A percentile compares a stretch with the other conserved stretches of the same genome.
Conservation (phyloP, 148 eudicot genomes). For the Silene latifolia region DNA sequence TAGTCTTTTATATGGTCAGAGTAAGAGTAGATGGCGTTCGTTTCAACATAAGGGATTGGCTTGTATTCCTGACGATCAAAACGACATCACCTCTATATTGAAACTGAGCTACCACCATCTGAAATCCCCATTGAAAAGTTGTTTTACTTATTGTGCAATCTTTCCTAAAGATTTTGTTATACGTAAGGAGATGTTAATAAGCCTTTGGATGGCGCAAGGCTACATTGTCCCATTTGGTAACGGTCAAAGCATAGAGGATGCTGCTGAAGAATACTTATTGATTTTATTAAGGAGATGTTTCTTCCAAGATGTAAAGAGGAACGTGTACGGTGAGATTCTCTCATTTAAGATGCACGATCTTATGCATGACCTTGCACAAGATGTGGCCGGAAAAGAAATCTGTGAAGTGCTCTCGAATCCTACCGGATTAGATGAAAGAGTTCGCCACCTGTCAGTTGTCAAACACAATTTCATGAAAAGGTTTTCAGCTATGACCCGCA, state of each 20-base stretch:
- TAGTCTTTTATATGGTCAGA: background rate
- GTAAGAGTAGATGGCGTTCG: background rate
- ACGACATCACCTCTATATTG: background rate
- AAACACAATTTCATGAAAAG: background rate
- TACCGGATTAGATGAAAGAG: background rate
- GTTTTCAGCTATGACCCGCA: too few relatives aligned
- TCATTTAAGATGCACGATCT: constrained; percentile 18
- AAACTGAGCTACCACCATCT: background rate
- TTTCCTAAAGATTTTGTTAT: background rate
- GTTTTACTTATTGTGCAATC: background rate
- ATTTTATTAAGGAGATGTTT: background rate
- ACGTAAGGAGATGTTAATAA: background rate
- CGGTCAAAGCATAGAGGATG: background rate
- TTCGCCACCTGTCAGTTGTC: background rate
- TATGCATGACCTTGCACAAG: constrained; percentile 3
- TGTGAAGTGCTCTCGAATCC: background rate
- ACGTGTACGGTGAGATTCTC: background rate
- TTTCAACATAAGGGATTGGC: background rate
- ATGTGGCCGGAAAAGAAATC: background rate
- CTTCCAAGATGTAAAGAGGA: constrained; percentile 15
- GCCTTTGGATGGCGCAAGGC: constrained; percentile 3
- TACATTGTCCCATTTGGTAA: background rate
- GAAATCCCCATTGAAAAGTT: background rate
- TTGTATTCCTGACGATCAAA: background rate
- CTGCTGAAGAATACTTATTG: background rate